Percentiles rank a stretch among this genome's conserved stretches.
phyloP scores from a whole-genome alignment of 768 basidiomycete genomes.

The Naematelia aurantialba region DNA sequence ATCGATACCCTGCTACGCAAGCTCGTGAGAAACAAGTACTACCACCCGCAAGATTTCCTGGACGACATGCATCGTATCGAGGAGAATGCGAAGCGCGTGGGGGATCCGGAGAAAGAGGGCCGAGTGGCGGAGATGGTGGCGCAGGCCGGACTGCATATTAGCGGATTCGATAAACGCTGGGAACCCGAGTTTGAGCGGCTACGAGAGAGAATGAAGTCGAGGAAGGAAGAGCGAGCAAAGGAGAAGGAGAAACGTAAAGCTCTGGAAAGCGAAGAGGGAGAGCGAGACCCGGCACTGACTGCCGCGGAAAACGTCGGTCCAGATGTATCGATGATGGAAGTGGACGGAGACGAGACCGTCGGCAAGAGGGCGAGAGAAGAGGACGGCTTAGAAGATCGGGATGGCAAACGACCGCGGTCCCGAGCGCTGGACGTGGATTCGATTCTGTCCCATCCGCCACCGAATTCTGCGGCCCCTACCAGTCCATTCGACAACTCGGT shows the following conservation, averaged over 20 bases:
- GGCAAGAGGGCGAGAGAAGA: constrained; percentile 20
- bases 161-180: constrained; percentile 55
- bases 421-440: neutral
- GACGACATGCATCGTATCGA: constrained; percentile 56
- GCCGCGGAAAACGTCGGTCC: neutral
- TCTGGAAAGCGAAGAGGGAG: constrained; percentile 14
- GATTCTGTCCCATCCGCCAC: neutral
- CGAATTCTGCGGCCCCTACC: neutral
- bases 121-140: constrained; percentile 87
- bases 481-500: neutral
- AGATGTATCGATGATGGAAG: neutral
- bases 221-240: constrained; percentile 51
- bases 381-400: constrained; percentile 4
- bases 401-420: constrained; percentile 17
- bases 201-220: constrained; percentile 64
- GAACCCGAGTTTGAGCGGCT: constrained; percentile 80
- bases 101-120: constrained; percentile 70
- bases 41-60: constrained; percentile 82
- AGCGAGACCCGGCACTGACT: neutral
- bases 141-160: constrained; percentile 61
- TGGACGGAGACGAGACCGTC: constrained; percentile 4
- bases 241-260: constrained; percentile 53
- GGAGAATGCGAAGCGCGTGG: constrained; percentile 55
- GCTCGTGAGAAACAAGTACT: constrained; percentile 77
- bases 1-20: constrained; percentile 84